A percentile compares a stretch with the other conserved stretches of the same genome.
phyloP scores from a whole-genome alignment of 768 basidiomycete genomes.

The Suillus fuscotomentosus region DNA sequence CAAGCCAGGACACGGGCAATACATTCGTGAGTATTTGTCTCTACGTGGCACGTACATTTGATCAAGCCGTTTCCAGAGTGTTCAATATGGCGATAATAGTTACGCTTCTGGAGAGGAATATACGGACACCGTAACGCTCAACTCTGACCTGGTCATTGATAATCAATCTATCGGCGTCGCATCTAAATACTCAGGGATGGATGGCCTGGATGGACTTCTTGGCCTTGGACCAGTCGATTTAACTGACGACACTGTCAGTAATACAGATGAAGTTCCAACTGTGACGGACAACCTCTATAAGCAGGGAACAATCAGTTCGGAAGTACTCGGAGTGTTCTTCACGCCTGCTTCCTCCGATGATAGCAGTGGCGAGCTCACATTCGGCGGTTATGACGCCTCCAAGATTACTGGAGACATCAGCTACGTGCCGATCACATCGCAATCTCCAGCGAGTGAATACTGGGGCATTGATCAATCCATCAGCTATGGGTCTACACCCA shows the following conservation, averaged over 20 bases:
- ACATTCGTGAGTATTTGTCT: neutral
- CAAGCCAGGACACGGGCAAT: constrained; percentile 6
- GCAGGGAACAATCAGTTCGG: constrained; percentile 24
- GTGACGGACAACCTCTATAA: constrained; percentile 33
- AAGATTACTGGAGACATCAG: constrained; percentile 12
- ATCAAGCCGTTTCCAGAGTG: neutral
- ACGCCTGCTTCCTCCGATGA: too few species aligned
- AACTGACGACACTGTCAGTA: constrained; percentile 24
- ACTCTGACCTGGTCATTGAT: constrained; percentile 12
- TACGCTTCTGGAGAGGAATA: constrained; percentile 14
- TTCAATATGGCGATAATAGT: constrained; percentile 12
- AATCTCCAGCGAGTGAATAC: constrained; percentile 18
- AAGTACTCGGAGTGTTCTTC: too few species aligned
- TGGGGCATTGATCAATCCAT: constrained; percentile 34
- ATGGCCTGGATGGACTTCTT: neutral
- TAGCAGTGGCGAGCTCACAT: constrained; percentile 22
- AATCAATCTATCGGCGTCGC: constrained; percentile 36
- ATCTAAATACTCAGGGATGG: neutral
- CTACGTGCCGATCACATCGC: constrained; percentile 24
- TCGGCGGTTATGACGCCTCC: constrained; percentile 23
- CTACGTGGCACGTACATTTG: neutral
- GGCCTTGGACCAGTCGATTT: constrained; percentile 33
- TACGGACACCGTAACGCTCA: constrained; percentile 13
- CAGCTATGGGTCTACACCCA: constrained; percentile 19
- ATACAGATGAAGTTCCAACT: constrained; percentile 26